Conservation (phyloP, 106 monocot genomes). For the Alisma plantagoaquatica region DNA sequence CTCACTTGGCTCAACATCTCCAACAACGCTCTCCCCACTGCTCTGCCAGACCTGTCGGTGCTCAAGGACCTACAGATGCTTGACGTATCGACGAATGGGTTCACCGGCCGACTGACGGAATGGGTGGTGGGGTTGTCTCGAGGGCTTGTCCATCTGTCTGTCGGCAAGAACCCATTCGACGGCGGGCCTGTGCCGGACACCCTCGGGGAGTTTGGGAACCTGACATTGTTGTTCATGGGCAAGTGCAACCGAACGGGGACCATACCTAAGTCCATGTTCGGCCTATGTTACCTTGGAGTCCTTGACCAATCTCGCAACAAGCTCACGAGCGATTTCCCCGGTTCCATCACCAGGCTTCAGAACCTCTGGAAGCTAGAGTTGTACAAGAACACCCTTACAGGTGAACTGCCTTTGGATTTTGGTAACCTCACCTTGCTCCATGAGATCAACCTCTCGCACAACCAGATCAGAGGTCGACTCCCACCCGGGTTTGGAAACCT, state of each 20-base stretch:
- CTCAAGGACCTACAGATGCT: conserved; percentile 40
- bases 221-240: conserved; percentile 57
- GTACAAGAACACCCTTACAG: conserved; percentile 56
- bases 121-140: conserved; percentile 46
- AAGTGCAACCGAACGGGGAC: conserved; percentile 42
- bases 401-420: conserved; percentile 48
- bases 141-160: conserved; percentile 26
- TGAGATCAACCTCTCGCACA: conserved; percentile 61
- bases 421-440: conserved; percentile 33
- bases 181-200: conserved; percentile 35
- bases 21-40: conserved; percentile 32
- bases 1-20: conserved; percentile 66
- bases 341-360: conserved; percentile 35
- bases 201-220: conserved; percentile 60
- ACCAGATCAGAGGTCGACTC: conserved; percentile 46
- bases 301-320: conserved; percentile 66
- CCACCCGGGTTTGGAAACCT: conserved; percentile 45
- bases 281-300: conserved; percentile 31
- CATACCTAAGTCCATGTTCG: conserved; percentile 51
- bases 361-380: conserved; percentile 71
- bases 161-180: conserved; percentile 47
- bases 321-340: conserved; percentile 47
- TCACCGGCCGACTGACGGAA: conserved; percentile 44
- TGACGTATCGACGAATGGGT: conserved; percentile 47
- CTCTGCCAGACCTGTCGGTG: conserved; percentile 53